Evolutionary conservation across 164 flowering plant species (phyloP).

Genomic region (Akebia trifoliata): DNA sequence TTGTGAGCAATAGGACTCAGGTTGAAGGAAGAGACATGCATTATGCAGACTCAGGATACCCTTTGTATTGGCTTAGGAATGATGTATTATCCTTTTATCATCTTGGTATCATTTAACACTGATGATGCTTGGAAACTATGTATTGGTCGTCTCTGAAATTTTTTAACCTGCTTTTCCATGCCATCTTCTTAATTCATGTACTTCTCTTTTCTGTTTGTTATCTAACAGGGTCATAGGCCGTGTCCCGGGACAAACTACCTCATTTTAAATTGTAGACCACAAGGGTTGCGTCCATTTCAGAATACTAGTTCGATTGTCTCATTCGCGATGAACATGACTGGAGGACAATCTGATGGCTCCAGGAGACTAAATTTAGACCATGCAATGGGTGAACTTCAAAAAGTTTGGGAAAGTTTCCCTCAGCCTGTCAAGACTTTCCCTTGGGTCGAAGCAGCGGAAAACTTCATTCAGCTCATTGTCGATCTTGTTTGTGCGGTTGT

Average conservation of each 20-base stretch:
- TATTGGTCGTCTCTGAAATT: neutral
- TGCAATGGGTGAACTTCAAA: conserved; percentile 33
- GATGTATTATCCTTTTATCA: too few species aligned
- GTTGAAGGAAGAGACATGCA: too few species aligned
- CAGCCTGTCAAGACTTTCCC: conserved; percentile 83
- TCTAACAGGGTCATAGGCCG: conserved; percentile 20
- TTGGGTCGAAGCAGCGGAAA: conserved; percentile 50
- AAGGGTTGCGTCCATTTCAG: conserved; percentile 9
- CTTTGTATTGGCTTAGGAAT: too few species aligned
- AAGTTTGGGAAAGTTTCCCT: conserved; percentile 62
- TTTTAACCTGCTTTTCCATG: neutral
- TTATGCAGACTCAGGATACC: too few species aligned
- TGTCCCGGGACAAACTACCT: neutral
- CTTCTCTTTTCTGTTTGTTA: conserved; percentile 7
- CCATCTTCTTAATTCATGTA: neutral
- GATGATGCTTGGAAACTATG: neutral
- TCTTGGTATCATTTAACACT: neutral
- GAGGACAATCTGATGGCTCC: conserved; percentile 50
- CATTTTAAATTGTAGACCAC: conserved; percentile 18
- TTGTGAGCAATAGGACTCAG: too few species aligned
- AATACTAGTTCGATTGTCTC: conserved; percentile 17
- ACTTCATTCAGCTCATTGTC: conserved; percentile 54
- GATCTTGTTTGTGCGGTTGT: conserved; percentile 48
- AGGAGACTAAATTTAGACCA: conserved; percentile 35
- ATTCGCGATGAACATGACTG: conserved; percentile 41